Base-by-base conservation (phyloP, 176 grass and related monocot species). In the Thinopyrum elongatum region DNA sequence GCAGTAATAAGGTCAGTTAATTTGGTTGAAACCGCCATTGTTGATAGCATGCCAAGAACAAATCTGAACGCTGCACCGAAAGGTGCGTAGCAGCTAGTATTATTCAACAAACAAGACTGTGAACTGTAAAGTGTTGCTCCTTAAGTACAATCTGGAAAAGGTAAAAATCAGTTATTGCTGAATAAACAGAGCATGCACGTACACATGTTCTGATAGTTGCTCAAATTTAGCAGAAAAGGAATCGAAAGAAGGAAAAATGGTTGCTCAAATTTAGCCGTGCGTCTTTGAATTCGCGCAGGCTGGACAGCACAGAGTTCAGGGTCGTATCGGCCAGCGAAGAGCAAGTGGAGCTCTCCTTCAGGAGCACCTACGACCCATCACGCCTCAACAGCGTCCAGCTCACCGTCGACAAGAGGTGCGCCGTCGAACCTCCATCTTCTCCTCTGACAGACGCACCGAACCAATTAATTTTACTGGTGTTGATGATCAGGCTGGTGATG, bases 291-390 rank as follows among this genome's bases (percentile, higher is more conserved):
- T 42, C 79, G n/a, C 65, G 30, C 86, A 97, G 95, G 84, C 79
- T 97, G 81, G 72, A 86, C 0, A 29, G 84, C 33, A 79, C 84
- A 38, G 74, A 94, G n/a, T 94, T 94, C 84, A 77, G 49, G 5
- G 75, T 85, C 5, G 80, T 94, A 25, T n/a, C 77, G 3, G 72
- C 89, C 17, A 90, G n/a, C 25, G 77, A 80, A 73, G 73, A 88
- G 5, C 86, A 94, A 4, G 90, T 92, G 47, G 95, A 97, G 72
- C 81, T 97, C 28, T 97, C 95, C n/a, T 97, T 97, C 86, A 83
- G 8, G 35, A 97, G 90, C 38, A 81, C 79, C 8, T 94, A 93
- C 78, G 17, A 89, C 85, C 41, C 88, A 5, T 92, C 92, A 8
- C 22, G 25, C 12, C 70, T 28, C 39, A 49, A 87, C 5, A 70